A percentile compares a stretch with the other conserved stretches of the same genome.
phyloP scores from a whole-genome alignment of 1,139 yeast species.

The Wickerhamomyces sp. region DNA sequence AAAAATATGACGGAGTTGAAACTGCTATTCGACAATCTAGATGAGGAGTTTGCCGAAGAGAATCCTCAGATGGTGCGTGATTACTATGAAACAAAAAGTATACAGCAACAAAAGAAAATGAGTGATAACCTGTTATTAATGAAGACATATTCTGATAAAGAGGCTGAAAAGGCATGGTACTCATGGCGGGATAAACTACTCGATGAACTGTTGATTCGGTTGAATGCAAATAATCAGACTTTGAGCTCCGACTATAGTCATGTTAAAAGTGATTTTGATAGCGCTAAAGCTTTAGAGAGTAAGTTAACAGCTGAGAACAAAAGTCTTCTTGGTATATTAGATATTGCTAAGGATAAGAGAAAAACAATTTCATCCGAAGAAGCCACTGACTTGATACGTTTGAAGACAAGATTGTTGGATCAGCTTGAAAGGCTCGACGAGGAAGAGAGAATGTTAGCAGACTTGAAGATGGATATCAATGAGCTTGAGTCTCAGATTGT shows the following conservation, averaged over 20 bases:
- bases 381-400: slow-evolving; percentile 12
- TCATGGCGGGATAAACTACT: slow-evolving; percentile 44
- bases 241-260: slow-evolving; percentile 11
- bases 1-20: slow-evolving; percentile 47
- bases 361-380: slow-evolving; percentile 15
- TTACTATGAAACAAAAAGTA: slow-evolving; percentile 34
- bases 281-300: background rate
- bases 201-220: slow-evolving; percentile 30
- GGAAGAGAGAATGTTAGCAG: slow-evolving; percentile 8
- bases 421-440: slow-evolving; percentile 11
- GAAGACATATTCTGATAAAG: slow-evolving; percentile 41
- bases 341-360: slow-evolving; percentile 4
- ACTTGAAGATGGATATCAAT: slow-evolving; percentile 10
- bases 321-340: background rate
- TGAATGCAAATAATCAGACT: slow-evolving; percentile 8
- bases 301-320: slow-evolving; percentile 7
- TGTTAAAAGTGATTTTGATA: background rate
- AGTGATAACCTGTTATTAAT: slow-evolving; percentile 40
- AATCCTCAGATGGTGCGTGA: slow-evolving; percentile 46
- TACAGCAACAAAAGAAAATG: slow-evolving; percentile 34
- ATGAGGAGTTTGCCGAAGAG: slow-evolving; percentile 39
- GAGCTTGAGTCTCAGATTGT: slow-evolving; percentile 3
- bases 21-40: slow-evolving; percentile 40
- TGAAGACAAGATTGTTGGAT: slow-evolving; percentile 15
- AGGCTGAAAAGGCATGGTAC: slow-evolving; percentile 47